Base-by-base conservation (phyloP, 495 filamentous ascomycete species). In the Penicillium psychrofluorescens region DNA sequence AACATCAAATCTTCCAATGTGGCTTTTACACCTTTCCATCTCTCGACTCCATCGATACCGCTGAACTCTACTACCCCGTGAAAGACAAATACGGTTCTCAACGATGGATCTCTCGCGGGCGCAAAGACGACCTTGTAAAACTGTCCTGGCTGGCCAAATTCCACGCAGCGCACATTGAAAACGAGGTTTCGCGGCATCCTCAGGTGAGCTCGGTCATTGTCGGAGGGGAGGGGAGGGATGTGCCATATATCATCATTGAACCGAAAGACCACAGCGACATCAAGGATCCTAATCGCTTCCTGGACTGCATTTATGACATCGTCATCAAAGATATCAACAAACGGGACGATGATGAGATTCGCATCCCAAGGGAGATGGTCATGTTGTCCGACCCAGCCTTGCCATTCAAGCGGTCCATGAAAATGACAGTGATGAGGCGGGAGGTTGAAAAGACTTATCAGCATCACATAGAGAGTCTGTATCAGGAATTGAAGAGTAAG, bases 131-230 rank as follows among this genome's bases (percentile, higher is more conserved):
- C 16, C 12, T 40, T 22, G 22, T 40, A 8, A 40, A 40, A 27
- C 38, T 40, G 30, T 40, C 38, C 6, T 40, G 38, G 38, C 38
- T 40, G 28, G 38, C 38, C 38, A 40, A 40, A 29, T 40, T 40
- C 15, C 38, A 40, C 15, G 38, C 38, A 0, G 30, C 38, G 30
- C 38, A 40, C 15, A 40, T 40, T 27, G 38, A 29, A 29, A 11
- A n/a, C 22, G 38, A 22, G 11, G 12, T 40, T 11, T 29, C 12
- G n/a, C 14, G 8, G 11, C 38, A 40, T 16, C 12, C n/a, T 27
- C 22, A 40, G 16, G 22, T 40, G 12, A 40, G 30, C 15, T 30
- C 38, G 22, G 38, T 40, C 22, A 11, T 40, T 9, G 16, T 40
- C 11, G 38, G 38, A 10, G 38, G 38, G 1, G 38, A 40, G 11